Evolutionary conservation across 306 rosid genomes (phyloP), one percentile per base, ranked within the genome.

Genomic region (Delonix regia): DNA sequence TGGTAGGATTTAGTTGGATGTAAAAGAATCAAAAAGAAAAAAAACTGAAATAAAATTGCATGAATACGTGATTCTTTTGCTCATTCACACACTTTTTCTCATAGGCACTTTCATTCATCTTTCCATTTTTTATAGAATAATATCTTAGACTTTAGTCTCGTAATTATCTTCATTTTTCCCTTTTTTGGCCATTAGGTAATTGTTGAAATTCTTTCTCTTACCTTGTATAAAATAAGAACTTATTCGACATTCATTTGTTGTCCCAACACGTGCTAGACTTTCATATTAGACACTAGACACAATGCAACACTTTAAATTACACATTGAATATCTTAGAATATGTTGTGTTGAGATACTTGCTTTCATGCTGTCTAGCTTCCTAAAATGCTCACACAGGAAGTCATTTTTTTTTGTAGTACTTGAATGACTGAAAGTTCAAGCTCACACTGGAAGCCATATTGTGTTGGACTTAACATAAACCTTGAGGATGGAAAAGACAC

Each of bases 401-500:
- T 36, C 83, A 56, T 71, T 47, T 57, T 68, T 73, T 78, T 21
- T 44, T 73, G 18, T 79, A 42, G 52, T 59, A 27, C 60, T 66
- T 70, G 41, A 69, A 68, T 69, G 64, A 51, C 53, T 75, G 42
- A 69, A 55, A 52, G 42, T 77, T 72, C 27, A 53, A 18, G 19
- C 25, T 28, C 69, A 52, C 28, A n/a, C n/a, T n/a, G n/a, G n/a
- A n/a, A n/a, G n/a, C n/a, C n/a, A n/a, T n/a, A n/a, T n/a, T n/a
- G n/a, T n/a, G n/a, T 68, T 72, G 61, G 64, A 19, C 36, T 63
- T 65, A 62, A 21, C 61, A 38, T 76, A 19, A 81, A 69, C 57
- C 11, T 59, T 48, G 28, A 60, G 27, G 76, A 41, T 49, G 28
- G 74, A 83, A 78, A 78, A 61, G 81, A 83, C 80, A 52, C 39